phyloP scores from a whole-genome alignment of 179 eudicot genomes.

The Patellifolia procumbens region DNA sequence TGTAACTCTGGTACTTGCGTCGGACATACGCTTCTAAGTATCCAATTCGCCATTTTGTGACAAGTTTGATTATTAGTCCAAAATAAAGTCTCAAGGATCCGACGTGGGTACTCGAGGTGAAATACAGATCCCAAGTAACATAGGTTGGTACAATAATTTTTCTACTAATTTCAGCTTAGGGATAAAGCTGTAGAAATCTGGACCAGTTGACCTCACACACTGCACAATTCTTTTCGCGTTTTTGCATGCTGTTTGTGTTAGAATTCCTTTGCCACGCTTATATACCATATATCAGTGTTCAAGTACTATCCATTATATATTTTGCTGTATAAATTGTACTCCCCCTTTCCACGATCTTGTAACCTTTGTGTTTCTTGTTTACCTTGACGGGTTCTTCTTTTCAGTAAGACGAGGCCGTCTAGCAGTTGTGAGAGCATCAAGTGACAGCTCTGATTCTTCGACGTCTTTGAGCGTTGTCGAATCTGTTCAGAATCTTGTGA shows the following conservation, averaged over 20 bases:
- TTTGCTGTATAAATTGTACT: background rate
- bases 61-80: no score
- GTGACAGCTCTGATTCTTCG: conserved; percentile 82
- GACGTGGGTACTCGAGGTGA: no score
- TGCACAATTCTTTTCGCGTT: background rate
- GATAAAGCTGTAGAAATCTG: background rate
- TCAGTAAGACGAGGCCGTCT: conserved; percentile 49
- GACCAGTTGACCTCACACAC: background rate
- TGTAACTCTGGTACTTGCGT: no score
- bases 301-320: background rate
- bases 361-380: conserved; percentile 9
- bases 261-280: conserved; percentile 4
- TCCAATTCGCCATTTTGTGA: no score
- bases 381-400: conserved; percentile 16
- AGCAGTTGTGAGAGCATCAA: conserved; percentile 53
- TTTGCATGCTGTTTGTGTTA: background rate
- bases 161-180: background rate
- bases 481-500: conserved; percentile 81
- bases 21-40: no score
- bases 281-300: background rate
- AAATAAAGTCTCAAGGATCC: no score
- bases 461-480: conserved; percentile 58
- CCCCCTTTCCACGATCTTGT: background rate
- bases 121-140: no score
- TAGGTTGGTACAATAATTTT: background rate